phyloP scores from a whole-genome alignment of 495 filamentous ascomycete genomes.

The Parathielavia hyrcaniae region DNA sequence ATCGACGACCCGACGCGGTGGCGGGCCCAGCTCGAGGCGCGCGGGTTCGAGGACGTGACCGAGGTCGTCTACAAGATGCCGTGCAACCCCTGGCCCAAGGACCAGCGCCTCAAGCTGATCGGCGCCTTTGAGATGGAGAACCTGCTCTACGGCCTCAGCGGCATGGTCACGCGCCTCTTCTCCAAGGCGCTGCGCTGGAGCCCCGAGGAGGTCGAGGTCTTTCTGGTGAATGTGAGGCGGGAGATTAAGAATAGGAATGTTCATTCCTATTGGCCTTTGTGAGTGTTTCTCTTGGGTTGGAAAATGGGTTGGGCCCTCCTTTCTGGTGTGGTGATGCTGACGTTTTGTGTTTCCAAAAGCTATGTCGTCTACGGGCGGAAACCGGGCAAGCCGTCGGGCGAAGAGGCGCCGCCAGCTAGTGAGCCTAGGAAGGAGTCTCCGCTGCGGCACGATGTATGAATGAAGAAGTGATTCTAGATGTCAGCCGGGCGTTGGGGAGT shows the following conservation, averaged over 20 bases:
- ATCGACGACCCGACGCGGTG: constrained; percentile 34
- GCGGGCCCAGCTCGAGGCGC: constrained; percentile 31
- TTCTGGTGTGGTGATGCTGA: neutral
- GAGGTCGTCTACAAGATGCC: constrained; percentile 46
- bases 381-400: constrained; percentile 7
- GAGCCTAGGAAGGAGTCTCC: neutral
- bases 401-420: neutral
- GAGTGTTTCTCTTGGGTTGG: constrained; percentile 17
- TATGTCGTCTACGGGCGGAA: constrained; percentile 29
- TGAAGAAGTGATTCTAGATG: neutral
- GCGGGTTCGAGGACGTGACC: constrained; percentile 44
- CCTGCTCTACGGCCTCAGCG: constrained; percentile 39
- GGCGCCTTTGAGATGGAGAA: constrained; percentile 41
- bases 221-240: constrained; percentile 48
- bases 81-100: constrained; percentile 48
- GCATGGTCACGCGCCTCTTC: constrained; percentile 48
- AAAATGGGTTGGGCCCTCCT: too few species aligned
- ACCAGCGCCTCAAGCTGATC: constrained; percentile 44
- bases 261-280: constrained; percentile 43
- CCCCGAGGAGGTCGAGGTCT: constrained; percentile 43
- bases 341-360: neutral
- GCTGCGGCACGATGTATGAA: neutral
- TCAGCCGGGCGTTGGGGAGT: too few species aligned
- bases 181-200: constrained; percentile 47
- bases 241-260: constrained; percentile 47